Base-by-base conservation (phyloP, 2,329 filamentous ascomycete species). In the Delphinella strobiligena region DNA sequence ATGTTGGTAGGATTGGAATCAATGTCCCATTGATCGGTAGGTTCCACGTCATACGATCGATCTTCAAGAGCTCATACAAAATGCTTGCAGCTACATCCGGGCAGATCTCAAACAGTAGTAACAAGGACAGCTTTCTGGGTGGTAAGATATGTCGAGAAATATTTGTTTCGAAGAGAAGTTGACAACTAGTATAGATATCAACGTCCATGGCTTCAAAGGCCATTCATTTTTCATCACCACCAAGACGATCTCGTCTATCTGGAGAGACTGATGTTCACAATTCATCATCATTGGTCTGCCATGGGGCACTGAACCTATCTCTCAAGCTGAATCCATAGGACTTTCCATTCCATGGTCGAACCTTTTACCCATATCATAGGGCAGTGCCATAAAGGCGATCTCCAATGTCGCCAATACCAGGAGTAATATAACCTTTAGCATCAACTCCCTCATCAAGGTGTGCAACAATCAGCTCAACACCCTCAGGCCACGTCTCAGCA, bases 371-470 rank as follows among this genome's bases (percentile, higher is more conserved):
- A 27, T 7, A 27, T 27, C 22, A 27, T 27, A 12, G 12, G 7
- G 7, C 22, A 7, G 22, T 27, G 7, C 22, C 22, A 55, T 62
- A 95, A 61, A 96, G 60, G 34, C 89, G 69, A 63, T 96, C 89
- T 1, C 89, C 89, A 42, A 95, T 79, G 62, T 95, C 89, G 1
- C 88, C 89, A 47, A 95, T 54, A 0, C 89, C 89, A 0, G 88
- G 87, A 65, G 80, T 82, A 47, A 94, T 78, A 86, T 94, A 94
- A 8, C 89, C 88, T 47, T 69, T 71, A n/a, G 73, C 68, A 47
- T 87, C 84, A 39, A 91, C 67, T 55, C 74, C 72, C 47, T 65
- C 64, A 60, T 96, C 89, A 17, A 93, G 69, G 1, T 76, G 86
- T 0, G 85, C 89, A 30, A 89, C 69, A 78, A 84, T 93, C 40